Conservation (phyloP, 2,329 filamentous ascomycete species). For the Sclerotinia glacialis region DNA sequence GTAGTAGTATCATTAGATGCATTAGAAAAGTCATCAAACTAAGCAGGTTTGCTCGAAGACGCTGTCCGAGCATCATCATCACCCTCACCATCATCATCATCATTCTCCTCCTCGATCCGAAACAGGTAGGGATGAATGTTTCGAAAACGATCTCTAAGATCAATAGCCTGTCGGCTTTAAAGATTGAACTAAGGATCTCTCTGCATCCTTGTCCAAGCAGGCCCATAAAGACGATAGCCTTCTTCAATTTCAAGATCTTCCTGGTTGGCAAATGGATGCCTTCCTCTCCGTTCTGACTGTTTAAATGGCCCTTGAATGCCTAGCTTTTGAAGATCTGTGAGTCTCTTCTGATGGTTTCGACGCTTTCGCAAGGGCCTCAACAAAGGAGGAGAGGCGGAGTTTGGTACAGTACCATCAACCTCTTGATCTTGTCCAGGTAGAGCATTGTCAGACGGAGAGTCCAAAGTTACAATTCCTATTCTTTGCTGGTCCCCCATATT, state of each 20-base stretch:
- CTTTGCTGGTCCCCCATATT: constrained; percentile 15
- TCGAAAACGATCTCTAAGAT: constrained; percentile 60
- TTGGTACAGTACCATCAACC: constrained; percentile 24
- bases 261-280: constrained; percentile 59
- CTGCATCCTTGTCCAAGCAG: constrained; percentile 65
- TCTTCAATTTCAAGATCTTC: constrained; percentile 62
- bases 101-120: constrained; percentile 36
- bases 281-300: constrained; percentile 58
- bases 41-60: not conserved
- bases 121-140: constrained; percentile 61
- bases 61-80: not conserved
- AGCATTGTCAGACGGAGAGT: constrained; percentile 54
- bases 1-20: constrained; percentile 5
- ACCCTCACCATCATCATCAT: too few relatives aligned
- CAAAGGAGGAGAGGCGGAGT: constrained; percentile 34
- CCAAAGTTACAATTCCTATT: constrained; percentile 46
- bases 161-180: constrained; percentile 59
- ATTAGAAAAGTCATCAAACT: not conserved
- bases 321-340: constrained; percentile 54
- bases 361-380: constrained; percentile 46
- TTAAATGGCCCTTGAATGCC: constrained; percentile 63
- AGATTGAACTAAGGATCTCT: constrained; percentile 57
- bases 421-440: constrained; percentile 39
- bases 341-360: constrained; percentile 54
- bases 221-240: constrained; percentile 58